Evolutionary conservation across 257 asterid species (phyloP).

Genomic region (Asclepias syriaca): DNA sequence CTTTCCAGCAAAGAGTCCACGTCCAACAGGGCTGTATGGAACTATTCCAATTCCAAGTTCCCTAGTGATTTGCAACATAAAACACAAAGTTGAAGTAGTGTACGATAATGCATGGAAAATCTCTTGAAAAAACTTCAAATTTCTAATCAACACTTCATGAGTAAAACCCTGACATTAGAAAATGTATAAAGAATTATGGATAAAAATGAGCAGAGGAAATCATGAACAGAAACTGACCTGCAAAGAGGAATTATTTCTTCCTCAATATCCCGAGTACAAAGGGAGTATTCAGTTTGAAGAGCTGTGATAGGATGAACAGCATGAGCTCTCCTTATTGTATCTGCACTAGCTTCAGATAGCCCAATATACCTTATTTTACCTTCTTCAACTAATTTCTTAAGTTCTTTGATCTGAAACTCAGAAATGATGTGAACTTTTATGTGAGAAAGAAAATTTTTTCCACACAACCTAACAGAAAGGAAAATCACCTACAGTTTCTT

Average conservation of each 20-base stretch:
- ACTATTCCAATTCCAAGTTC: constrained; percentile 65
- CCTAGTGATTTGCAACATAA: constrained; percentile 16
- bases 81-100: background rate
- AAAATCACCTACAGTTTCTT: constrained; percentile 37
- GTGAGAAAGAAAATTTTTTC: too few relatives aligned
- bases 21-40: constrained; percentile 53
- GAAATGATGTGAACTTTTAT: background rate
- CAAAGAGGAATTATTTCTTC: constrained; percentile 43
- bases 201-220: too few relatives aligned
- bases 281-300: constrained; percentile 55
- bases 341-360: constrained; percentile 46
- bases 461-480: background rate
- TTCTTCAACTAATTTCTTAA: constrained; percentile 53
- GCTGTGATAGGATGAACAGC: constrained; percentile 50
- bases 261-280: constrained; percentile 55
- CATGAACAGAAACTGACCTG: background rate
- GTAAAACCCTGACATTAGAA: background rate
- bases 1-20: constrained; percentile 50
- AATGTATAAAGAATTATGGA: too few relatives aligned
- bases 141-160: background rate
- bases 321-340: constrained; percentile 56
- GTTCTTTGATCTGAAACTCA: constrained; percentile 36
- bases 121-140: too few relatives aligned
- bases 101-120: too few relatives aligned
- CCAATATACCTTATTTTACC: constrained; percentile 49